These are phyloP conservation scores for Fusarium sp. DNA, from an alignment of 2,329 filamentous ascomycete genomes.

Conservation along the genomic window DNA sequence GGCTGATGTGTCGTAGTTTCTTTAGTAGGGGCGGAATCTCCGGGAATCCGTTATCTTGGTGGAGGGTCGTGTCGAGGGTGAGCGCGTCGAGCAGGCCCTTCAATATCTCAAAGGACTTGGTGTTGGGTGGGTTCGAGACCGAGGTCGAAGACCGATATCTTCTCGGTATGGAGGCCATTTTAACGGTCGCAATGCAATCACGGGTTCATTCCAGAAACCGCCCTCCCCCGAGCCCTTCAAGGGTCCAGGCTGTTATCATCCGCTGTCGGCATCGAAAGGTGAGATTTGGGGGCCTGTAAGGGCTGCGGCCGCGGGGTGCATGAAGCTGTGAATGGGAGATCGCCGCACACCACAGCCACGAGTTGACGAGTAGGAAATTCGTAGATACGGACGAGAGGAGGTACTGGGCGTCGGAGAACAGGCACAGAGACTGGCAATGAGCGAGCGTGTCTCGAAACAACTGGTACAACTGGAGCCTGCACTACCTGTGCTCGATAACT, in stretches of 20 bases:
- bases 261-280: constrained; percentile 49
- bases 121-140: constrained; percentile 63
- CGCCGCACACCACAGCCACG: constrained; percentile 23
- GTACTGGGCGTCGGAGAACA: constrained; percentile 6
- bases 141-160: constrained; percentile 71
- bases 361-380: not conserved
- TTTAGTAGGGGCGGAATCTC: constrained; percentile 59
- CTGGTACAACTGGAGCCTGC: constrained; percentile 43
- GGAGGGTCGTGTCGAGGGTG: constrained; percentile 46
- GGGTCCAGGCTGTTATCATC: constrained; percentile 48
- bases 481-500: constrained; percentile 38
- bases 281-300: constrained; percentile 38
- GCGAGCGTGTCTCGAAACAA: constrained; percentile 38
- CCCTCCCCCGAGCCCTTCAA: constrained; percentile 49
- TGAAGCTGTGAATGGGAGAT: constrained; percentile 30
- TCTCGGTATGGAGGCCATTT: constrained; percentile 61
- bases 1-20: constrained; percentile 70
- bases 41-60: constrained; percentile 55
- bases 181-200: constrained; percentile 41
- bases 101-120: constrained; percentile 68
- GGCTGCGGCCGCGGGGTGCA: constrained; percentile 45
- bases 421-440: constrained; percentile 28
- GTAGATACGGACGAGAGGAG: not conserved
- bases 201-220: constrained; percentile 42
- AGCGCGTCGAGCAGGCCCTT: constrained; percentile 62